These are phyloP conservation scores for Eutrema salsugineum DNA, from an alignment of 441 rosid genomes.

Conservation along the genomic window DNA sequence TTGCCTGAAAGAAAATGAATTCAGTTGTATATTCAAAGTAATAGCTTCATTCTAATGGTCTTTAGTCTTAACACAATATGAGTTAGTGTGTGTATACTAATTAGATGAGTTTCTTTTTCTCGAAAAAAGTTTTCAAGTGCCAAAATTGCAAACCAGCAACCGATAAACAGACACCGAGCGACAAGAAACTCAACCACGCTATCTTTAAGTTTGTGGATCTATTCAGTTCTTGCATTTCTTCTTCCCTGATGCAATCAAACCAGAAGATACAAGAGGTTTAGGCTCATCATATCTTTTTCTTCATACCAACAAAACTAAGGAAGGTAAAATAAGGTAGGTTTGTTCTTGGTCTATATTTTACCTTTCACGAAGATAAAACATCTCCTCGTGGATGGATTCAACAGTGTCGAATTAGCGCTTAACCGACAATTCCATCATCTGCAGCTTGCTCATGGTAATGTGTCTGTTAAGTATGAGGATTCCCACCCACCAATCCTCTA, in stretches of 20 bases:
- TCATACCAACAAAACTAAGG: not conserved
- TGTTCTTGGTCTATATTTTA: slow-evolving; percentile 5
- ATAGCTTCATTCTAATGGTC: not conserved
- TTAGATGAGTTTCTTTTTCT: slow-evolving; percentile 69
- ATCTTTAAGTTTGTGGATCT: slow-evolving; percentile 48
- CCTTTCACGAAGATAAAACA: slow-evolving; percentile 26
- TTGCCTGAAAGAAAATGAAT: too few relatives aligned
- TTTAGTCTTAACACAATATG: not conserved
- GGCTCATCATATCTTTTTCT: not conserved
- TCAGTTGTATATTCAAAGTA: too few relatives aligned
- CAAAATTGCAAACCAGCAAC: slow-evolving; percentile 67
- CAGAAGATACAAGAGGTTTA: not conserved
- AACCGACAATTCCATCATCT: slow-evolving; percentile 15
- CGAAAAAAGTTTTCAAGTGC: slow-evolving; percentile 67
- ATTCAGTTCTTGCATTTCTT: slow-evolving; percentile 63
- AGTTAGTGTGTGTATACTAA: too few relatives aligned
- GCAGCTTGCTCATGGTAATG: too few relatives aligned
- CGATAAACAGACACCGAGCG: slow-evolving; percentile 52
- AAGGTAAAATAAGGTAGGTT: not conserved
- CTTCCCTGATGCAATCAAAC: slow-evolving; percentile 41
- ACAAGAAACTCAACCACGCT: slow-evolving; percentile 47
- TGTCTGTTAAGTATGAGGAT: too few relatives aligned
- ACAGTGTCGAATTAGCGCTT: slow-evolving; percentile 15
- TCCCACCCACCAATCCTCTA: too few relatives aligned
- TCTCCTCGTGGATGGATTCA: slow-evolving; percentile 15